These are phyloP conservation scores for Cyclotella atomus DNA, from an alignment of 108 stramenopile genomes.

Conservation along the genomic window DNA sequence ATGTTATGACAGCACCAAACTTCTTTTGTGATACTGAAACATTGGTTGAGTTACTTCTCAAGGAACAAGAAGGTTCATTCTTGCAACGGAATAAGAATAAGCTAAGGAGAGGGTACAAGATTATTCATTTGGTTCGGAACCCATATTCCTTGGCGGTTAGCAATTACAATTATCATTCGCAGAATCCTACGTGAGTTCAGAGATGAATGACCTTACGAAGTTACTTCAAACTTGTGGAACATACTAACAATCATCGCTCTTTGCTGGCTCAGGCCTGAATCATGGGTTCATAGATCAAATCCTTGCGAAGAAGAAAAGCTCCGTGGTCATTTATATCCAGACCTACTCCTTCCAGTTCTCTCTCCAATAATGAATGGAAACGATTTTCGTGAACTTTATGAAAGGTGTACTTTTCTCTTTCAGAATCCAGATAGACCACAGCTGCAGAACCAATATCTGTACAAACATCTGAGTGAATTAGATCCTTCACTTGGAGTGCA, in stretches of 20 bases:
- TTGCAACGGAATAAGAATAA: background rate
- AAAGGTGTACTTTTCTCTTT: slow-evolving; percentile 8
- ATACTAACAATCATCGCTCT: background rate
- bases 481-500: slow-evolving; percentile 11
- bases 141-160: slow-evolving; percentile 31
- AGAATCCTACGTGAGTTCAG: slow-evolving; percentile 28
- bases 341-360: slow-evolving; percentile 14
- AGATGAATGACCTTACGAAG: background rate
- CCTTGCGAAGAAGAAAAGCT: slow-evolving; percentile 17
- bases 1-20: slow-evolving; percentile 30
- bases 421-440: slow-evolving; percentile 6
- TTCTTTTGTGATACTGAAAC: slow-evolving; percentile 31
- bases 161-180: slow-evolving; percentile 40
- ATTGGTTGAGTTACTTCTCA: slow-evolving; percentile 22
- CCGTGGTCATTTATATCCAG: slow-evolving; percentile 9
- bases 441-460: slow-evolving; percentile 4
- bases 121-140: slow-evolving; percentile 31
- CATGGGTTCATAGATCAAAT: slow-evolving; percentile 24
- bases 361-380: slow-evolving; percentile 11
- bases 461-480: slow-evolving; percentile 16
- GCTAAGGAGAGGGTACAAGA: slow-evolving; percentile 8
- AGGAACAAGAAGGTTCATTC: background rate
- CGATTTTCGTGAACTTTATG: slow-evolving; percentile 16
- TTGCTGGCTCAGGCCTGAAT: slow-evolving; percentile 6
- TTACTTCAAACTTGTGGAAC: background rate